A percentile compares a stretch with the other conserved stretches of the same genome.
Conservation (phyloP, 306 rosid species). For the Benincasa hispida region DNA sequence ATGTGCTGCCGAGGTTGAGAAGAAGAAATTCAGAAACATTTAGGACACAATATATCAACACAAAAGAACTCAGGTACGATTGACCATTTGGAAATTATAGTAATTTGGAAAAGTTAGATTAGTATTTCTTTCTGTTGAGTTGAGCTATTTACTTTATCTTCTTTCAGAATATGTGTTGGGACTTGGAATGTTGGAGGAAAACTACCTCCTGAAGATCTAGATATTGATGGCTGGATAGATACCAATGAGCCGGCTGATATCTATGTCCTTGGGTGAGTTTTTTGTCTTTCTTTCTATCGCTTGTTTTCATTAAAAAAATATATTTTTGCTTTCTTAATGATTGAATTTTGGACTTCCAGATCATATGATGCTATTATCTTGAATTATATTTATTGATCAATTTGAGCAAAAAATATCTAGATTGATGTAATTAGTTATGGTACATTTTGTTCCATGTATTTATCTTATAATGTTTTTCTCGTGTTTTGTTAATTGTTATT, state of each 20-base stretch:
- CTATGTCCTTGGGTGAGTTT: conserved; percentile 75
- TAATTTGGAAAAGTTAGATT: background rate
- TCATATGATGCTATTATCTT: conserved; percentile 9
- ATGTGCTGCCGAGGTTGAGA: conserved; percentile 50
- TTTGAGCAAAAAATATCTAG: background rate
- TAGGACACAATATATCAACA: conserved; percentile 64
- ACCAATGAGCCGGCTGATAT: conserved; percentile 67
- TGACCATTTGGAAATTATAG: background rate
- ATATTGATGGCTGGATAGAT: conserved; percentile 77
- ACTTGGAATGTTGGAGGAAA: conserved; percentile 95
- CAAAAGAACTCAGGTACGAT: conserved; percentile 65
- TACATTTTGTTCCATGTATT: conserved; percentile 2
- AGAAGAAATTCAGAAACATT: conserved; percentile 77
- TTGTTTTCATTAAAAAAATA: no score
- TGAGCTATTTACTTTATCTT: conserved; percentile 11
- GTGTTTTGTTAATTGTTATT: background rate
- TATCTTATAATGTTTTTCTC: background rate
- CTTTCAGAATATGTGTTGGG: conserved; percentile 53
- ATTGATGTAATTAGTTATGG: background rate
- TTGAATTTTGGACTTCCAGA: background rate
- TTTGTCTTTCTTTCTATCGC: background rate
- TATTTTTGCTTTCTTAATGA: background rate
- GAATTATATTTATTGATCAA: background rate
- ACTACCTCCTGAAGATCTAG: conserved; percentile 68
- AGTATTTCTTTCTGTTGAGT: conserved; percentile 11